These are phyloP conservation scores for Emergomyces africanus DNA, from an alignment of 2,329 filamentous ascomycete genomes.

Conservation along the genomic window DNA sequence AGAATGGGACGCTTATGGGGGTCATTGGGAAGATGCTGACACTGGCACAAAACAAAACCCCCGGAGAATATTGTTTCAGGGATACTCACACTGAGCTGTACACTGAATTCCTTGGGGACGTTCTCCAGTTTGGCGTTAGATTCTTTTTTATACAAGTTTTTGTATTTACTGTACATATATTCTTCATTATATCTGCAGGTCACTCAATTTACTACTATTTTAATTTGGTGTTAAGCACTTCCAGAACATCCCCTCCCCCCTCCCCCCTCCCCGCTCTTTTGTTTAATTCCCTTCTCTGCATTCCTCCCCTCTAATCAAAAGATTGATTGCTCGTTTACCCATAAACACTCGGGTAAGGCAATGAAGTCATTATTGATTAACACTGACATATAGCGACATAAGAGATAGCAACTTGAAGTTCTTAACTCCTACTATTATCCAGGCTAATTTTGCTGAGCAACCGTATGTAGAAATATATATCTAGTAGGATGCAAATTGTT, in stretches of 20 bases:
- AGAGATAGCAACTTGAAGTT: no score
- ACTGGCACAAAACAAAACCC: no score
- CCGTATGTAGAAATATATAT: neutral
- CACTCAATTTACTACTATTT: neutral
- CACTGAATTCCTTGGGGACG: neutral
- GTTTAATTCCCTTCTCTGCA: neutral
- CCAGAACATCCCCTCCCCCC: neutral
- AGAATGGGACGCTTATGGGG: conserved; percentile 80
- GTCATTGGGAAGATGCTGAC: conserved; percentile 90
- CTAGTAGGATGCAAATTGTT: neutral
- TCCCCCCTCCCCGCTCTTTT: neutral
- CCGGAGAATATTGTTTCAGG: neutral
- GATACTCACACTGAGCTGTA: neutral
- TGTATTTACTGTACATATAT: neutral
- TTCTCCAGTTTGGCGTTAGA: neutral
- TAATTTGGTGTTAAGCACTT: neutral
- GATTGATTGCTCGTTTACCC: no score
- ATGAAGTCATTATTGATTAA: neutral
- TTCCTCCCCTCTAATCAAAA: neutral
- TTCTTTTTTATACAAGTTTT: neutral
- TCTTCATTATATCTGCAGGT: neutral
- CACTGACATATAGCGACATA: no score
- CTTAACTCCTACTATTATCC: neutral
- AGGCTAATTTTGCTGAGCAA: neutral
- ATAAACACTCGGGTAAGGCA: neutral